These are phyloP conservation scores for Pseudoperonospora humuli DNA, from an alignment of 352 stramenopile species.

Conservation along the genomic window DNA sequence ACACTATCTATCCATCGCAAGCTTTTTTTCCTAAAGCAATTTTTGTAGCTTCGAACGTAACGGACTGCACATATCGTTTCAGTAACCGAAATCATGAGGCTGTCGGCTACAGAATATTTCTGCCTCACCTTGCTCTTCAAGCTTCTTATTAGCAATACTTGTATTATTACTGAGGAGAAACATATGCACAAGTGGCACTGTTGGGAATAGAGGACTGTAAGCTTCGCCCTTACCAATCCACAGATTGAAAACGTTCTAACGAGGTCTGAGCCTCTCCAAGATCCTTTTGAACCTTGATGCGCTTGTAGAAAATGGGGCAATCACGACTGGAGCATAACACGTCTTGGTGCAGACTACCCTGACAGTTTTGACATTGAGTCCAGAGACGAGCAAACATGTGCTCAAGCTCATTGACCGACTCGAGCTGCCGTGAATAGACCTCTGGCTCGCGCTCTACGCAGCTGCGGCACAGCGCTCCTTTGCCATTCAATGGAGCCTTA, in stretches of 20 bases:
- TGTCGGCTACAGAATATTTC: not conserved
- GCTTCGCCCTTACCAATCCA: conserved; percentile 47
- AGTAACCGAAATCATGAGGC: too few species aligned
- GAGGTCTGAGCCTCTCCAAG: conserved; percentile 90
- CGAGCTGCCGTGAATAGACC: conserved; percentile 94
- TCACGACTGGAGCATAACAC: conserved; percentile 95
- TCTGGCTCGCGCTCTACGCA: conserved; percentile 90
- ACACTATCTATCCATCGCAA: too few species aligned
- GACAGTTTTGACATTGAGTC: conserved; percentile 98
- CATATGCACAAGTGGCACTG: not conserved
- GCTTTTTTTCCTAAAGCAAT: too few species aligned
- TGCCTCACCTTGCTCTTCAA: not conserved
- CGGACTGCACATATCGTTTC: too few species aligned
- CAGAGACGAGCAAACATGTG: conserved; percentile 93
- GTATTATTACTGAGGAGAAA: conserved; percentile 1
- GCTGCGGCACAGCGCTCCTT: conserved; percentile 89
- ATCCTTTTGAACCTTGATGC: conserved; percentile 99
- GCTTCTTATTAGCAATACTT: not conserved
- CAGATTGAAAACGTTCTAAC: conserved; percentile 91
- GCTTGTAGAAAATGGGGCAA: conserved; percentile 99
- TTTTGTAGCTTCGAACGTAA: too few species aligned
- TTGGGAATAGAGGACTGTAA: not conserved
- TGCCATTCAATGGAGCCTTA: conserved; percentile 90
- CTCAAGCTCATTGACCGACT: conserved; percentile 90
- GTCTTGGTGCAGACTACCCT: conserved; percentile 95